phyloP scores from a whole-genome alignment of 169 alveolate species.

The Eimeria sp. region DNA sequence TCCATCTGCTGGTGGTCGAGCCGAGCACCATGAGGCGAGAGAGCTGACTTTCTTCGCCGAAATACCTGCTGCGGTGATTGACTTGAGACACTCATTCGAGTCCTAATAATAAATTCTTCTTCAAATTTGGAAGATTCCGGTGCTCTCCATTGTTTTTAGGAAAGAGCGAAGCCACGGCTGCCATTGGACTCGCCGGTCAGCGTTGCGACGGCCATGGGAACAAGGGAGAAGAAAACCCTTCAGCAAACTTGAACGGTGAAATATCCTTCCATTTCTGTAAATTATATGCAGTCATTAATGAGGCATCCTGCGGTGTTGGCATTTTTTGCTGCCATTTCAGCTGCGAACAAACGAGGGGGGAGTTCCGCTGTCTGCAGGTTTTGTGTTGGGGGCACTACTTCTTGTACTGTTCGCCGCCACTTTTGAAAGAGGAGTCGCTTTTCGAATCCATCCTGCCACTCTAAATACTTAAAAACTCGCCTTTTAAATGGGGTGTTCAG shows the following conservation, averaged over 20 bases:
- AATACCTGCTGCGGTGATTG: not conserved
- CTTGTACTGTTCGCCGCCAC: not conserved
- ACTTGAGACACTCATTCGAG: not conserved
- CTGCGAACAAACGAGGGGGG: not conserved
- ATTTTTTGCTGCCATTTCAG: constrained; percentile 10
- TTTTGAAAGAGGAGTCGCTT: not conserved
- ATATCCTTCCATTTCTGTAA: not conserved
- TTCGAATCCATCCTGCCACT: not conserved
- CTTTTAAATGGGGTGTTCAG: constrained; percentile 65
- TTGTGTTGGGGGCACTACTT: not conserved
- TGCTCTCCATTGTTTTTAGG: not conserved
- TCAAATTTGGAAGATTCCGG: not conserved
- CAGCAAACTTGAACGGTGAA: not conserved
- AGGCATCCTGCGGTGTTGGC: not conserved
- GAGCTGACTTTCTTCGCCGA: constrained; percentile 1
- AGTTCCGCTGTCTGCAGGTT: constrained; percentile 31
- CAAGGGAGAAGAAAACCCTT: not conserved
- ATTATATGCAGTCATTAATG: constrained; percentile 3
- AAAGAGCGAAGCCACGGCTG: constrained; percentile 17
- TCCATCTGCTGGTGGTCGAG: constrained; percentile 38
- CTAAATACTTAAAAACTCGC: not conserved
- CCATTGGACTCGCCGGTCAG: constrained; percentile 56
- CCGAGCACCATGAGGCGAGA: constrained; percentile 10
- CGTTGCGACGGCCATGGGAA: constrained; percentile 40
- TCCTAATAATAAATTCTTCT: not conserved